A percentile compares a stretch with the other conserved stretches of the same genome.
Conservation (phyloP, 2,329 filamentous ascomycete species). For the Fusarium buxicola region DNA sequence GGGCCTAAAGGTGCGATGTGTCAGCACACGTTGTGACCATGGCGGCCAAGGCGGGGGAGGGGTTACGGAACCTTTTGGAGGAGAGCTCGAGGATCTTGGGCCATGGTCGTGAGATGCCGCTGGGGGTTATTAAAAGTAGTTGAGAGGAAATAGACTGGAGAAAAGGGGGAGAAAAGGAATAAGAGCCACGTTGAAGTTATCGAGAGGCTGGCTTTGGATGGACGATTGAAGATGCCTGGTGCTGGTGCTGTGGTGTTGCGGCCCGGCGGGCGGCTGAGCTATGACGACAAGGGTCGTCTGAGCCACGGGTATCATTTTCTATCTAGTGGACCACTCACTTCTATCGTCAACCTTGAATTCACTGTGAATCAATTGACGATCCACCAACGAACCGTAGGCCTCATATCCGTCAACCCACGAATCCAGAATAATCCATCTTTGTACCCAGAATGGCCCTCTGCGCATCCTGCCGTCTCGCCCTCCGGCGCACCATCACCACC, state of each 20-base stretch:
- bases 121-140: conserved; percentile 21
- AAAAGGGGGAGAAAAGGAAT: conserved; percentile 2
- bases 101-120: conserved; percentile 61
- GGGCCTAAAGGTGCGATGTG: conserved; percentile 70
- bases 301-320: conserved; percentile 33
- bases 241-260: conserved; percentile 22
- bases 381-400: neutral
- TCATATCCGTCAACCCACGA: neutral
- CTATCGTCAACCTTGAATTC: neutral
- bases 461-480: conserved; percentile 46
- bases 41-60: conserved; percentile 37
- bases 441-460: conserved; percentile 47
- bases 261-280: conserved; percentile 37
- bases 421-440: neutral
- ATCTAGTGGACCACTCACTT: conserved; percentile 19
- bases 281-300: conserved; percentile 44
- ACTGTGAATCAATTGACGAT: conserved; percentile 1
- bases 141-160: neutral
- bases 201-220: conserved; percentile 23
- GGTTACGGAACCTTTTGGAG: conserved; percentile 74
- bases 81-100: conserved; percentile 81
- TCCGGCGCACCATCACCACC: conserved; percentile 37
- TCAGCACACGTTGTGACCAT: conserved; percentile 17
- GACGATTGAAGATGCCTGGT: conserved; percentile 30
- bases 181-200: conserved; percentile 34